Base-by-base conservation (phyloP, 306 rosid genomes). In the Macrotyloma uniflorum region DNA sequence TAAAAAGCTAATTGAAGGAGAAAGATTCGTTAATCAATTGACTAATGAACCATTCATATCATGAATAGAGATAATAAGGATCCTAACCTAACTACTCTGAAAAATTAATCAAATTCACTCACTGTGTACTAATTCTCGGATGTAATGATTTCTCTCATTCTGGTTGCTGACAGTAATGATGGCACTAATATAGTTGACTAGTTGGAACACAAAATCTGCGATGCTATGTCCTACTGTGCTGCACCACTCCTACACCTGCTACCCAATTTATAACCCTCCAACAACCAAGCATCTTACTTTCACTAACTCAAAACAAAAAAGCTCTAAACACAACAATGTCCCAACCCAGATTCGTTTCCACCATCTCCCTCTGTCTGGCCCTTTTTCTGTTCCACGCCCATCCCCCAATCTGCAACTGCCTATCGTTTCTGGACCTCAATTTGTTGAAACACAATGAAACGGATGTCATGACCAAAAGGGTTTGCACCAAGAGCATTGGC, bases 401-500 rank as follows among this genome's bases (percentile, higher is more conserved):
- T 50, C 49, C 81, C 86, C 67, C 79, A 70, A 50, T 68, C 83
- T 88, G 83, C 80, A 46, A 82, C 49, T 81, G 81, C 19, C 68
- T 81, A 22, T 83, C 97, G 11, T 81, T 77, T 71, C n/a, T 82
- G 11, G 93, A 83, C 86, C 90, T 92, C 55, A 85, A 82, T 76
- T 67, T 87, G 45, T 83, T 88, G 70, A 77, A 83, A 59, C 72
- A 58, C 53, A 70, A 73, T 18, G 89, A 84, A 76, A 55, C 79
- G 11, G 89, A 72, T 82, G 82, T 62, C 5, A 58, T 91, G 80
- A 82, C 81, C 61, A 77, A 74, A 76, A 88, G 93, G 83, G 90
- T 53, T 63, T 83, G 96, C 76, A 80, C 67, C 45, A 80, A 86
- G 30, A 90, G 62, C 76, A 77, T 89, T 65, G 93, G 87, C 11